These are phyloP conservation scores for Colletotrichum cereale DNA, from an alignment of 2,329 filamentous ascomycete genomes.

Conservation along the genomic window DNA sequence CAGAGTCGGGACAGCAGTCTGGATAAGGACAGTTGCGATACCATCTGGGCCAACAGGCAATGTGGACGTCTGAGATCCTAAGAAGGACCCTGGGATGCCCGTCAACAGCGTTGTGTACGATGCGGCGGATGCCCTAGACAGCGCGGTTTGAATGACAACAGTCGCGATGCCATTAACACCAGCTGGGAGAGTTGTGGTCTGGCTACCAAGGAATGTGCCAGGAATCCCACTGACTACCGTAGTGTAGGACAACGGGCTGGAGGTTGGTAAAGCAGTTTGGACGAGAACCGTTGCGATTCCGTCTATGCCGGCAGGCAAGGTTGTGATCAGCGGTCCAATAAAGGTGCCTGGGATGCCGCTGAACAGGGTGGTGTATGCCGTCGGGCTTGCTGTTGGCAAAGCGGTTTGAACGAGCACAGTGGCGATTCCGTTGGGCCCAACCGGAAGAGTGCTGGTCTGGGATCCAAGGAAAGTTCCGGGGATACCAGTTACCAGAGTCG, in stretches of 20 bases:
- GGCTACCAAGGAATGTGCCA: constrained; percentile 5
- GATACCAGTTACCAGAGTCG: not conserved
- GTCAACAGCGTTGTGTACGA: not conserved
- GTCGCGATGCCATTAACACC: constrained; percentile 15
- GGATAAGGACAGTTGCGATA: constrained; percentile 6
- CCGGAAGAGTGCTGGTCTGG: constrained; percentile 11
- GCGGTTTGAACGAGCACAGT: not conserved
- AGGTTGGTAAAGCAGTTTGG: constrained; percentile 1
- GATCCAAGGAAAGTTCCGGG: constrained; percentile 11
- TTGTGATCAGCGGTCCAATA: not conserved
- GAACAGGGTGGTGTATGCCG: not conserved
- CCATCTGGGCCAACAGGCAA: not conserved
- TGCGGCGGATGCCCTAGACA: not conserved
- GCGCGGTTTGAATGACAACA: constrained; percentile 10
- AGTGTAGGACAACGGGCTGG: not conserved
- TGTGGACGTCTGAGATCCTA: not conserved
- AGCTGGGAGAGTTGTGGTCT: not conserved
- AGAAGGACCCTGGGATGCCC: not conserved
- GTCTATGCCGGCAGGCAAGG: not conserved
- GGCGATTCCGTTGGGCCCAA: not conserved
- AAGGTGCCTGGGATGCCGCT: not conserved
- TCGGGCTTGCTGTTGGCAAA: not conserved
- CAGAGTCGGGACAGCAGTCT: constrained; percentile 12
- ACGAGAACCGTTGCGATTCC: constrained; percentile 8
- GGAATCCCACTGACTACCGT: constrained; percentile 11